Conservation (phyloP, 176 grass and related monocot species). For the Oryza coarctata region DNA sequence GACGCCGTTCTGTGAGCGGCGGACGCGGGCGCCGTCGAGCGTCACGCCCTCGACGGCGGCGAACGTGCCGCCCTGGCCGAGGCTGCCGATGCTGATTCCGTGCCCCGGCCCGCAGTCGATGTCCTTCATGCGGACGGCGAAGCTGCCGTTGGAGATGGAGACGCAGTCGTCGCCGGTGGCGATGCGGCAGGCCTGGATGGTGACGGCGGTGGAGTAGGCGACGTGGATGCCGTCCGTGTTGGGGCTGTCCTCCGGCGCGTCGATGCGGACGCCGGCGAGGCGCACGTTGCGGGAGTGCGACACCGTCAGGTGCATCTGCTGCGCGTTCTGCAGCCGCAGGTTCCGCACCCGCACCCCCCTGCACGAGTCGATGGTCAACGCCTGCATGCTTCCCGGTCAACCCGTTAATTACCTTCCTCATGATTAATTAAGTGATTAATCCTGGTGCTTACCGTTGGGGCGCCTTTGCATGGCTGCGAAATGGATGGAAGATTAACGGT, state of each 20-base stretch:
- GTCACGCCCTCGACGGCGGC: slow-evolving; percentile 56
- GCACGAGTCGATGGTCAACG: slow-evolving; percentile 73
- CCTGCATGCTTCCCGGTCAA: slow-evolving; percentile 29
- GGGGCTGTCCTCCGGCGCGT: slow-evolving; percentile 77
- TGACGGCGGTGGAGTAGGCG: slow-evolving; percentile 61
- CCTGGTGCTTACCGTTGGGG: slow-evolving; percentile 66
- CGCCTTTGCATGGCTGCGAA: slow-evolving; percentile 67
- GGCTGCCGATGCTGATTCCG: slow-evolving; percentile 95
- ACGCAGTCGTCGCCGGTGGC: slow-evolving; percentile 94
- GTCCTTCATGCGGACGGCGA: slow-evolving; percentile 59
- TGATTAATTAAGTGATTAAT: no score
- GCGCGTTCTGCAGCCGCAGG: slow-evolving; percentile 79
- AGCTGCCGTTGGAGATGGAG: slow-evolving; percentile 83
- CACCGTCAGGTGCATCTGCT: slow-evolving; percentile 85
- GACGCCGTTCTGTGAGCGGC: slow-evolving; percentile 63
- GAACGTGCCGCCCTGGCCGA: slow-evolving; percentile 61
- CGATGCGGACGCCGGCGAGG: slow-evolving; percentile 49
- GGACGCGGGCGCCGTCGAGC: slow-evolving; percentile 59
- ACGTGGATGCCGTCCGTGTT: slow-evolving; percentile 98
- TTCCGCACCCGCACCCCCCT: slow-evolving; percentile 40
- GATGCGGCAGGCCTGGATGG: slow-evolving; percentile 63
- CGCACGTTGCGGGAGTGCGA: slow-evolving; percentile 52
- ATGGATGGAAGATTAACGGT: neutral
- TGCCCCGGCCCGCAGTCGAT: slow-evolving; percentile 80
- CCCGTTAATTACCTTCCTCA: neutral